Conservation (phyloP, 345 rosid species). For the Linum trigynum region DNA sequence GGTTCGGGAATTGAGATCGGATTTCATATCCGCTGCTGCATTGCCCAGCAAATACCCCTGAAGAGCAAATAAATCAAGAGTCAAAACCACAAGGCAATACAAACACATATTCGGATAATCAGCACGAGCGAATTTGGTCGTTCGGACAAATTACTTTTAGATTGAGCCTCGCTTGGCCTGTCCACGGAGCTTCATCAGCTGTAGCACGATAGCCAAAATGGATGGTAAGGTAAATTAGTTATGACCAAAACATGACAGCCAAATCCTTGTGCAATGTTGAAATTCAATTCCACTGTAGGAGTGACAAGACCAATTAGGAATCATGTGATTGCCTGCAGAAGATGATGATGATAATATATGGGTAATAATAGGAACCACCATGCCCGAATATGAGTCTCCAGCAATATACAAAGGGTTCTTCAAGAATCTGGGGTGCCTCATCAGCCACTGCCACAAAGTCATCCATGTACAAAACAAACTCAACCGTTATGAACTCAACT, state of each 20-base stretch:
- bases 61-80: neutral
- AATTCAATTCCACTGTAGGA: too few relatives aligned
- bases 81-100: too few relatives aligned
- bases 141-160: neutral
- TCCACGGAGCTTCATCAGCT: neutral
- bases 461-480: neutral
- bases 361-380: slow-evolving; percentile 1
- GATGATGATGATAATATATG: neutral
- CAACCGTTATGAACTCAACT: too few relatives aligned
- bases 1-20: neutral
- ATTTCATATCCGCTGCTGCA: neutral
- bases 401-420: neutral
- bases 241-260: too few relatives aligned
- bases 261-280: too few relatives aligned
- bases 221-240: too few relatives aligned
- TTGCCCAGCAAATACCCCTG: slow-evolving; percentile 3
- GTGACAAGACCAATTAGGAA: neutral
- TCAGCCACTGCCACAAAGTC: neutral
- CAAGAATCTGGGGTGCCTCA: neutral
- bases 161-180: neutral
- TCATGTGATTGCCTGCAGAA: neutral
- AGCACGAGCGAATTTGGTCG: too few relatives aligned
- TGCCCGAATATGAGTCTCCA: slow-evolving; percentile 4
- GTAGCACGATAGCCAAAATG: too few relatives aligned
- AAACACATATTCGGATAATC: neutral